phyloP scores from a whole-genome alignment of 75 land plant species.

The Azolla pinnata region DNA sequence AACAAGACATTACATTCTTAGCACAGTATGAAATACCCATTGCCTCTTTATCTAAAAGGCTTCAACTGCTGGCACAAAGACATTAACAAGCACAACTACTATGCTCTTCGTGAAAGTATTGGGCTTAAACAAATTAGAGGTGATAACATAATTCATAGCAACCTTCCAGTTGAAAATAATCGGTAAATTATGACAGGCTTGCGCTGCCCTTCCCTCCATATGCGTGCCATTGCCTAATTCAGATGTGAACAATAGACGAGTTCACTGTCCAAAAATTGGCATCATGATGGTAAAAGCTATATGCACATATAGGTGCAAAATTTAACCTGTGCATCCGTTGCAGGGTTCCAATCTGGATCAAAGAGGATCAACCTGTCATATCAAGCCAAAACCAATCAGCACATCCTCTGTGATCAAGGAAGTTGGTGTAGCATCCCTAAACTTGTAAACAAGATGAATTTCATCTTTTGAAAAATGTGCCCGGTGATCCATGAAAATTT shows the following conservation, averaged over 20 bases:
- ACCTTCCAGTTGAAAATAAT: slow-evolving; percentile 42
- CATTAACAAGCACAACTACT: background rate
- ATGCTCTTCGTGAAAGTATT: background rate
- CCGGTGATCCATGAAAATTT: no score
- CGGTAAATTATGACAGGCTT: slow-evolving; percentile 42
- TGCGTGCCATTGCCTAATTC: slow-evolving; percentile 39
- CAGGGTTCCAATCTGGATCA: slow-evolving; percentile 53
- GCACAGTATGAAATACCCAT: background rate
- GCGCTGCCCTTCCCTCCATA: slow-evolving; percentile 45
- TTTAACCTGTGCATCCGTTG: slow-evolving; percentile 45
- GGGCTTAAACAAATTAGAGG: background rate
- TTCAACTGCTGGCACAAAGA: background rate
- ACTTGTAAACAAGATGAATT: no score
- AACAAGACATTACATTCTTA: slow-evolving; percentile 1
- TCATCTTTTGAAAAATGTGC: no score
- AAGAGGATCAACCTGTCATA: slow-evolving; percentile 31
- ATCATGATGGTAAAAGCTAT: background rate
- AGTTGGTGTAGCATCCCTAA: no score
- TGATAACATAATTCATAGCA: background rate
- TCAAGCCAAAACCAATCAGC: background rate
- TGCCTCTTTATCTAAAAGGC: background rate
- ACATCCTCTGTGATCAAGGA: no score
- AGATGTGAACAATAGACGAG: background rate
- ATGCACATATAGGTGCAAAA: background rate
- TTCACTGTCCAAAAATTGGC: background rate